Base-by-base conservation (phyloP, 495 filamentous ascomycete species). In the Astrocystis sublimbata region DNA sequence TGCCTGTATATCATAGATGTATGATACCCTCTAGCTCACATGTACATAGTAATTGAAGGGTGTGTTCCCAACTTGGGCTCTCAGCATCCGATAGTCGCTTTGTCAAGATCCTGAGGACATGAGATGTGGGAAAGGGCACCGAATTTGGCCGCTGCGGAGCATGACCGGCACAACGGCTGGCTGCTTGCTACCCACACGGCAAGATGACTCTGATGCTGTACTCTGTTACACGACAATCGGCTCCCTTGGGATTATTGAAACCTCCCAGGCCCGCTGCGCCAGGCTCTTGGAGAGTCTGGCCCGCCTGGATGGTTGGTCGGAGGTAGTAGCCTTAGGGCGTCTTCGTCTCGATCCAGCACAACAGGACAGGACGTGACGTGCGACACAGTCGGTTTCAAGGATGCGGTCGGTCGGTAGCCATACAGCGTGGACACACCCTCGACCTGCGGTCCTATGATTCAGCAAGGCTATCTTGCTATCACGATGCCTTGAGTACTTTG, bases 311-410 rank as follows among this genome's bases (percentile, higher is more conserved):
- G 60, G 53, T 21, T 5, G 42, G 36, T 50, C 64, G 58, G 53
- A 68, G 58, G 31, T 28, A 60, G 53, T n/a, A n/a, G n/a, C n/a
- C 56, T 45, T 42, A 26, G 38, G 63, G 38, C n/a, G 59, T 17
- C 61, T 58, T 67, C 64, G 67, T 72, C 67, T 72, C 65, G 65
- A 72, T 69, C 62, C 58, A 61, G 65, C 64, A 69, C 64, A 26
- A 33, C 38, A 61, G 23, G 30, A 26, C 40, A 24, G 23, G 42
- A 58, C 58, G 47, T 17, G 58, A 45, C 26, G 36, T 61, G 49
- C n/a, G 58, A 61, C 58, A 53, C 58, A 42, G 35, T n/a, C 40
- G 23, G 21, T 53, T 24, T 52, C 26, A 38, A 45, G 36, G 47
- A 43, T 36, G 21, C 33, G 40, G 51, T 30, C 28, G 30, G 45